These are phyloP conservation scores for Pseudocercospora crystallina DNA, from an alignment of 2,329 filamentous ascomycete species.

Conservation along the genomic window DNA sequence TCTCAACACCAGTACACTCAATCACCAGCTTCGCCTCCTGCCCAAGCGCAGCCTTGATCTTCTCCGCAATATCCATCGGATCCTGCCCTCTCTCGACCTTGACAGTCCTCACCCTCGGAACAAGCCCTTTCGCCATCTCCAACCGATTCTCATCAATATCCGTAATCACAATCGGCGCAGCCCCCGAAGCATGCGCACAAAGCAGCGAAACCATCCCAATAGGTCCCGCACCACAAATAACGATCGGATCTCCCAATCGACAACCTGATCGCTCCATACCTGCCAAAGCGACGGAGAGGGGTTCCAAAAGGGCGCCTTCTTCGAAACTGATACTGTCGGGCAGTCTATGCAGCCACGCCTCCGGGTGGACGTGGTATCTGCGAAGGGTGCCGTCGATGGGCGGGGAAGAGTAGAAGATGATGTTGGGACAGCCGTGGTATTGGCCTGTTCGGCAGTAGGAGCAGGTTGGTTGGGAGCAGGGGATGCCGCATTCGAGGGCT, in stretches of 20 bases:
- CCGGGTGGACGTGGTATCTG: constrained; percentile 34
- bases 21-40: constrained; percentile 35
- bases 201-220: constrained; percentile 43
- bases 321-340: constrained; percentile 41
- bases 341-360: constrained; percentile 36
- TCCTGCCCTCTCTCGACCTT: constrained; percentile 38
- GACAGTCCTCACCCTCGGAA: constrained; percentile 39
- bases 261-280: constrained; percentile 42
- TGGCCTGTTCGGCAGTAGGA: constrained; percentile 30
- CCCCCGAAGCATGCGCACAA: constrained; percentile 47
- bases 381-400: constrained; percentile 33
- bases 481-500: constrained; percentile 35
- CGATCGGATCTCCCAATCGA: constrained; percentile 40
- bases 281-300: constrained; percentile 50
- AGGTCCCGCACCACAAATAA: constrained; percentile 40
- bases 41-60: constrained; percentile 36
- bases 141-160: constrained; percentile 45
- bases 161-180: constrained; percentile 44
- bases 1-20: constrained; percentile 39
- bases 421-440: constrained; percentile 32
- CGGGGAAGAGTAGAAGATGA: constrained; percentile 34
- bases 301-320: constrained; percentile 51
- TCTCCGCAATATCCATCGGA: constrained; percentile 38
- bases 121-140: constrained; percentile 37
- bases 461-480: constrained; percentile 33